Base-by-base conservation (phyloP, 192 early-diverging fungal species). In the Coemansia umbellata region DNA sequence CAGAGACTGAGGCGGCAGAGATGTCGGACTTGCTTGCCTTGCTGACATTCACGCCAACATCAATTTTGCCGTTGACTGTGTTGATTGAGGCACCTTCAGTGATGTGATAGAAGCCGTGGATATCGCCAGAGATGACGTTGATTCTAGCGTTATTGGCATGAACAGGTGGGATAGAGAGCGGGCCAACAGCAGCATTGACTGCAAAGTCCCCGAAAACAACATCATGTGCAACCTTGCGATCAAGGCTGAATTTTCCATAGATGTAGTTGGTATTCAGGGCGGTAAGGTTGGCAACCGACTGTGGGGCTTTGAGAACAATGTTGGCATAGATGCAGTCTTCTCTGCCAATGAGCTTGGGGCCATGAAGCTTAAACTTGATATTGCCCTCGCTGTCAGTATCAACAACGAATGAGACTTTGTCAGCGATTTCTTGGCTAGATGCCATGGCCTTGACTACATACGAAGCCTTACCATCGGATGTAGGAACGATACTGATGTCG, bases 161-260 rank as follows among this genome's bases (percentile, higher is more conserved):
- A 22, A 77, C 45, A 6, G 66, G 63, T 13, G 74, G 74, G 10
- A 58, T 56, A 1, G 47, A 14, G 47, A 77, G 54, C 26, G 36
- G 56, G 55, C 74, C 52, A 9, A 66, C 31, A 13, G 56, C 74
- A 7, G 67, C 35, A 28, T 62, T 58, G 47, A 77, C 48, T 30
- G 56, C 55, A 48, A 77, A 77, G 36, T 55, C 50, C 32, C 68
- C 74, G 56, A 77, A 77, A 9, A 43, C 30, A 33, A 77, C 33
- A 0, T 32, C 28, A 19, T 50, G 66, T 2, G 74, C 74, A 36
- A 77, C 24, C 9, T 35, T 27, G 47, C 64, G 55, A 55, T 63
- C 59, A 8, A 77, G 55, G 50, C 59, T 65, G 51, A 62, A 62
- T 30, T 62, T 58, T 23, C 74, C 74, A 33, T 66, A 69, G 37